Evolutionary conservation across 2,329 filamentous ascomycete species (phyloP).

Genomic region (Hypoxylon sp.): DNA sequence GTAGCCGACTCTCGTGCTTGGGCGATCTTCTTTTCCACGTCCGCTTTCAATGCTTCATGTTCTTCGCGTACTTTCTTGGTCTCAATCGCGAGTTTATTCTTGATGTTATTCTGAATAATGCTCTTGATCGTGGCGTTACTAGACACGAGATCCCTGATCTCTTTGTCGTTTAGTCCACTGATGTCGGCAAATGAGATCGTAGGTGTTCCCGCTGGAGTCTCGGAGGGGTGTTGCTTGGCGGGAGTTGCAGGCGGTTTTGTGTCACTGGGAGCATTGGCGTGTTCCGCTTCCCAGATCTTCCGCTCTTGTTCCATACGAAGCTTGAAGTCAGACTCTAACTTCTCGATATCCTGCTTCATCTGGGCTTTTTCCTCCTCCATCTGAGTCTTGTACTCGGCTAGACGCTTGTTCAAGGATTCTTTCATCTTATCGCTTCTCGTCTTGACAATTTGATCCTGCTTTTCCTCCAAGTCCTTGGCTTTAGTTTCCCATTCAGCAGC

Average conservation of each 20-base stretch:
- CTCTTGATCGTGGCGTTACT: constrained; percentile 71
- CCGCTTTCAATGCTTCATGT: constrained; percentile 63
- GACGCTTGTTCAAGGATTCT: constrained; percentile 75
- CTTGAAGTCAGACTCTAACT: constrained; percentile 68
- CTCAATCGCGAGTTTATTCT: constrained; percentile 77
- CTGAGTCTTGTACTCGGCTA: constrained; percentile 72
- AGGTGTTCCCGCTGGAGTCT: constrained; percentile 56
- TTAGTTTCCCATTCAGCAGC: constrained; percentile 76
- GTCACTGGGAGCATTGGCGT: constrained; percentile 40
- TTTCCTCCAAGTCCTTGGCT: constrained; percentile 74
- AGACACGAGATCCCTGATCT: constrained; percentile 70
- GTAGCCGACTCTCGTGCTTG: constrained; percentile 74
- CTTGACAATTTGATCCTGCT: constrained; percentile 72
- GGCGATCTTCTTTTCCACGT: constrained; percentile 68
- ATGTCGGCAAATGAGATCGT: constrained; percentile 59
- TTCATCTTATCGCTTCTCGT: constrained; percentile 79
- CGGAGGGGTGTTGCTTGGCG: constrained; percentile 57
- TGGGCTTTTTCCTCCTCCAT: constrained; percentile 68
- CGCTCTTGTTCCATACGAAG: constrained; percentile 52
- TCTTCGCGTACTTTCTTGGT: constrained; percentile 72
- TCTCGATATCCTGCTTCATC: constrained; percentile 74
- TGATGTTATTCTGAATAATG: constrained; percentile 74
- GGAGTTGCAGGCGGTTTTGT: constrained; percentile 57
- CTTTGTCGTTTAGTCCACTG: constrained; percentile 66
- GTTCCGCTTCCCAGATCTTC: constrained; percentile 52